Percentiles rank a stretch among this genome's conserved stretches.
Evolutionary conservation across 2,329 filamentous ascomycete species (phyloP).

Genomic region (Rutstroemia sp.): DNA sequence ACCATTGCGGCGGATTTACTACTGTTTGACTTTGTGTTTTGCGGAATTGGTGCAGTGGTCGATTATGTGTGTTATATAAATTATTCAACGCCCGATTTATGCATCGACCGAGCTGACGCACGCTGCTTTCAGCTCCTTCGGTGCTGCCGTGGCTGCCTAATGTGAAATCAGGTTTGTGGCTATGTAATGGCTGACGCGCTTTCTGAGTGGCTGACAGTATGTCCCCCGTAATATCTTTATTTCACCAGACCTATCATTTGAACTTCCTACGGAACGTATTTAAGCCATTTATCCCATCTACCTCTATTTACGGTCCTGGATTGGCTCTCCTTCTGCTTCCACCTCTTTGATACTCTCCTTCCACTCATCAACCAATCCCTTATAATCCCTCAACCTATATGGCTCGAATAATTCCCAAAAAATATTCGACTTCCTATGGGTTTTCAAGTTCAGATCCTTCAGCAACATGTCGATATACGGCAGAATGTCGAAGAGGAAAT

Average conservation of each 20-base stretch:
- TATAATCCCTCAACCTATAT: conserved; percentile 40
- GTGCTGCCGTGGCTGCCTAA: background rate
- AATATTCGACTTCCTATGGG: conserved; percentile 41
- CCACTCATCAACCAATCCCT: conserved; percentile 38
- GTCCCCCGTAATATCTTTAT: no score
- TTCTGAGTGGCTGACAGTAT: no score
- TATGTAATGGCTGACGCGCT: background rate
- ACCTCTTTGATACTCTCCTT: background rate
- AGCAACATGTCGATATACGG: conserved; percentile 66
- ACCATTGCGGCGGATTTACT: conserved; percentile 4
- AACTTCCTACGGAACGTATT: background rate
- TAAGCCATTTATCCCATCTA: background rate
- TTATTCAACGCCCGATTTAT: background rate
- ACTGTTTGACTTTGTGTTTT: background rate
- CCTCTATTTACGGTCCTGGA: background rate
- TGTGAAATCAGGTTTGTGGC: background rate
- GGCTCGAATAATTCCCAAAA: conserved; percentile 35
- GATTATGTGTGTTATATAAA: background rate
- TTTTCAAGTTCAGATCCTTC: conserved; percentile 54
- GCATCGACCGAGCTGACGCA: background rate
- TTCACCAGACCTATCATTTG: no score
- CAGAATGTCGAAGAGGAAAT: conserved; percentile 69
- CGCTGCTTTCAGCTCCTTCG: background rate
- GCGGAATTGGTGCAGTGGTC: background rate
- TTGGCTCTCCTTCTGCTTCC: background rate